These are phyloP conservation scores for Apiospora aurea DNA, from an alignment of 2,329 filamentous ascomycete species.

Conservation along the genomic window DNA sequence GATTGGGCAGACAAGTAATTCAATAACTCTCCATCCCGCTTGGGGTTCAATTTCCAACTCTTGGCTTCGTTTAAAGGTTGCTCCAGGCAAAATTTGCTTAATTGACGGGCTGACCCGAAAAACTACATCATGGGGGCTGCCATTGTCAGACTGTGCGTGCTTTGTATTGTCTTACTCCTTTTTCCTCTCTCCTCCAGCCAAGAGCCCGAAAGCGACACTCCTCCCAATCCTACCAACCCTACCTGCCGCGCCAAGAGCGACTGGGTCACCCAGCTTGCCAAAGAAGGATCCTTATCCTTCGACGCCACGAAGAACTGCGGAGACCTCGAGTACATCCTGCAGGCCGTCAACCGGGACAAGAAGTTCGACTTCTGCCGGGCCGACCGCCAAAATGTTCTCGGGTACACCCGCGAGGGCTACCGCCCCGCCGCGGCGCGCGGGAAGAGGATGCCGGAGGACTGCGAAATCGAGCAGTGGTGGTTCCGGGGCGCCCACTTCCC, in stretches of 20 bases:
- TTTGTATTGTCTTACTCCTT: background rate
- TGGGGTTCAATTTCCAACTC: no score
- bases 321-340: background rate
- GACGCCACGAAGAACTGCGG: background rate
- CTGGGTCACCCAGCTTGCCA: background rate
- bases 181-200: background rate
- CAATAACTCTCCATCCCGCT: no score
- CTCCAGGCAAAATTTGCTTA: no score
- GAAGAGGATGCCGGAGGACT: no score
- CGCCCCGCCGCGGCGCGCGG: background rate
- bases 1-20: no score
- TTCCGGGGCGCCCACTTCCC: no score
- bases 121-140: no score
- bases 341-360: background rate
- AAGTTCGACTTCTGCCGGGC: background rate
- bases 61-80: no score
- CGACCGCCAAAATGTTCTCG: background rate
- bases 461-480: no score
- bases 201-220: background rate
- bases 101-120: no score
- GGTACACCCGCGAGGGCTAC: background rate
- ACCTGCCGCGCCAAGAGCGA: background rate
- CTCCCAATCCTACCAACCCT: no score
- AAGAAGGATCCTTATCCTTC: background rate
- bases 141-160: no score